phyloP scores from a whole-genome alignment of 768 basidiomycete genomes.

The Russula vinacea region DNA sequence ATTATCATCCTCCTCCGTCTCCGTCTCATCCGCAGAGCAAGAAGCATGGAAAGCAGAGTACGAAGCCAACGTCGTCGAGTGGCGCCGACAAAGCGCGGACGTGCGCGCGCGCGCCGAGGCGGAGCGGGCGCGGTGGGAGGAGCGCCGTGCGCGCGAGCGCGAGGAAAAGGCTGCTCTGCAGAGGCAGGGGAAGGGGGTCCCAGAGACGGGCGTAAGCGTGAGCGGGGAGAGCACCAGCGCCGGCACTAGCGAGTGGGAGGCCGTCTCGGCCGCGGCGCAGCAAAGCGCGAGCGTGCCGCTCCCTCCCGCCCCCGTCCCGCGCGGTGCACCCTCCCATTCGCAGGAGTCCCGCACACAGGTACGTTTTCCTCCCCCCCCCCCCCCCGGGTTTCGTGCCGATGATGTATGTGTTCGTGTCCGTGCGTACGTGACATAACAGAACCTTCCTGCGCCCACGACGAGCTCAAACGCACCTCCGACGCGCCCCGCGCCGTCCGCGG shows the following conservation, averaged over 20 bases:
- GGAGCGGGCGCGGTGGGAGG: conserved; percentile 70
- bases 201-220: not conserved
- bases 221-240: not conserved
- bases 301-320: conserved; percentile 36
- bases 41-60: conserved; percentile 67
- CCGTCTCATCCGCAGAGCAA: conserved; percentile 33
- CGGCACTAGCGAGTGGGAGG: conserved; percentile 22
- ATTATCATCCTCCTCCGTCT: not conserved
- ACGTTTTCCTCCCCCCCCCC: not conserved
- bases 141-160: conserved; percentile 53
- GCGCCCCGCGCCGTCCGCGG: conserved; percentile 7
- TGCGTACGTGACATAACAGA: not conserved
- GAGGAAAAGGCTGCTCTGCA: not conserved
- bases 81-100: conserved; percentile 70
- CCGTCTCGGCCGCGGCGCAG: conserved; percentile 7
- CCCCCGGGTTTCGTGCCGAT: not conserved
- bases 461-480: not conserved
- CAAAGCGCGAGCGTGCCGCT: not conserved
- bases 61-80: conserved; percentile 61
- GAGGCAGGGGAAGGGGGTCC: conserved; percentile 30
- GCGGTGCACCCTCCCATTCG: conserved; percentile 31
- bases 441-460: conserved; percentile 1
- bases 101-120: conserved; percentile 73
- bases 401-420: not conserved
- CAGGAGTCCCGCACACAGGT: conserved; percentile 21